Base-by-base conservation (phyloP, 2,329 filamentous ascomycete genomes). In the Hypoxylon sp. region DNA sequence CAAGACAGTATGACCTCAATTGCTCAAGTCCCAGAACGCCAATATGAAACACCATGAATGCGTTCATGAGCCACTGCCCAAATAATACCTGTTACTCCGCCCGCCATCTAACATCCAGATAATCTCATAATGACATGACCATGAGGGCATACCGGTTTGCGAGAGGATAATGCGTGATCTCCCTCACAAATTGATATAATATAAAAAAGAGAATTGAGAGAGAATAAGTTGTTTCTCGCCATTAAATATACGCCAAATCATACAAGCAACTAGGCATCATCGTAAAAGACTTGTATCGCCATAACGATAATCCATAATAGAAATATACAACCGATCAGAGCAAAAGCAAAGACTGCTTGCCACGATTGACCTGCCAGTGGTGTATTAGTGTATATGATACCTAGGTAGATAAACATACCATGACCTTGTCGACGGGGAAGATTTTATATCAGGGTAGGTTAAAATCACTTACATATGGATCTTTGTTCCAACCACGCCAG, bases 291-390 rank as follows among this genome's bases (percentile, higher is more conserved):
- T 69, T 89, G 87, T 72, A 89, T 88, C 10, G 88, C 86, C 85
- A 91, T 90, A 68, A 90, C 81, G 83, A 90, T 90, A 73, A 90
- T 87, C 89, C 89, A 91, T n/a, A 91, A 75, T 64, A 90, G 76
- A 69, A 90, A 90, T 0, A 90, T 79, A 17, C 79, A 80, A 0
- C 89, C 89, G 1, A 89, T 84, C 23, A 91, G 77, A 17, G 84
- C 84, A 75, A 91, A 89, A 0, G 88, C 84, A 77, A 90, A 91
- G 1, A 87, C 86, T 1, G 89, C 84, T 72, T 89, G 85, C 89
- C 89, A 91, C 46, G 84, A 84, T 78, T 89, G 86, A 76, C 86
- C 86, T 88, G 55, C 34, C 7, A 14, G 13, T 1, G 34, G 43
- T 2, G 25, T 21, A 58, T 76, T 63, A 76, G 72, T 48, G 13